Base-by-base conservation (phyloP, 148 eudicot species). In the Nepenthes mirabilis region DNA sequence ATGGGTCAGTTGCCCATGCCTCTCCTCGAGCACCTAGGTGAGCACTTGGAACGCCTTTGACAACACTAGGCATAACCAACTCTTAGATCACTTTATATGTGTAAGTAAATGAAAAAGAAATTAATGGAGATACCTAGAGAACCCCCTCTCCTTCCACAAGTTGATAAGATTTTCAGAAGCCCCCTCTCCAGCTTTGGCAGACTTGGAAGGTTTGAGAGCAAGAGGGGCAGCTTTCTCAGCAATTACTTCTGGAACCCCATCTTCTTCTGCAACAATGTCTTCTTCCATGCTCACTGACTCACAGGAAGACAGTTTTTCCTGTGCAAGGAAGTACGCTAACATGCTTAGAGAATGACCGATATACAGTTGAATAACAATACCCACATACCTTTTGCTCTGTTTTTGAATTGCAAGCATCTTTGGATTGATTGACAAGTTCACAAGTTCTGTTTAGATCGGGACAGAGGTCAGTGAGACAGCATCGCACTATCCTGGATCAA, bases 61-160 rank as follows among this genome's bases (percentile, higher is more conserved):
- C 23, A 23, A 23, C 23, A 23, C 23, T 23, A 23, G 23, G 0
- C 23, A 23, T 23, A 23, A 23, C 23, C 23, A 23, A 23, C 23
- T 23, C 23, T 23, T 23, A 23, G 23, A 23, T 23, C 23, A 23
- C 23, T 23, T 23, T 23, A 23, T 23, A 23, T 23, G 23, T 23
- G 23, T 23, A 23, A 23, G 23, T 23, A 52, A 36, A 50, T 23
- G 36, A 43, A 12, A 57, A 47, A 37, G 35, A 64, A 55, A 50
- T 8, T 1, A 10, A 12, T 10, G 11, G 52, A 49, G 13, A 10
- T 64, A 88, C 98, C 98, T 93, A 36, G 96, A 83, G 70, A 93
- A 93, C 0, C 98, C 98, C 66, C 67, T 82, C 62, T 93, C 91
- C 65, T 76, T 88, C 98, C 98, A 93, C 33, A 72, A 70, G 62